Base-by-base conservation (phyloP, 2,329 filamentous ascomycete species). In the Ploettnerulaceae sp. region DNA sequence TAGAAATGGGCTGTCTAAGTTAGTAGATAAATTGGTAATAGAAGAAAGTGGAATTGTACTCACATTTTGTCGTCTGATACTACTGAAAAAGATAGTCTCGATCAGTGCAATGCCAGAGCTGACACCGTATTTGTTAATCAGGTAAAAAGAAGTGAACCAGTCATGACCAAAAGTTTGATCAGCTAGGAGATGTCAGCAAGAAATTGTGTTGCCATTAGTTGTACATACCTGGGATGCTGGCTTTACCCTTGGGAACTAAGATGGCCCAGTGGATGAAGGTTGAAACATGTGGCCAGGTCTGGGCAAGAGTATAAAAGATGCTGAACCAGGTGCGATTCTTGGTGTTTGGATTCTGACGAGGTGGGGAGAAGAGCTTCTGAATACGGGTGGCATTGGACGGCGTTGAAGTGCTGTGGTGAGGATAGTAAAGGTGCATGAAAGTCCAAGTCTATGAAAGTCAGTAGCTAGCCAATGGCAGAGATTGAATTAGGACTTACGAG, bases 381-480 rank as follows among this genome's bases (percentile, higher is more conserved):
- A 57, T 5, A 7, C 25, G 37, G 20, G 52, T 53, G 5, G 52
- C 40, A 5, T 17, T 3, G 3, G 49, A 42, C 26, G 29, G 49
- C 20, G 34, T 35, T 18, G 55, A 54, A 7, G 43, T 54, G 20
- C 44, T 49, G 26, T 57, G 53, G 31, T 60, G 57, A 36, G 58
- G 61, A 43, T 62, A 61, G 33, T 62, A 48, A n/a, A 63, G 53
- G 36, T 65, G 62, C 57, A 64, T 61, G 47, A 55, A 57, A 15
- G 62, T 62, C 62, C 61, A 64, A n/a, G 41, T 52, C 63, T 65
- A 45, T 18, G 17, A 26, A 21, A 1, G 36, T 15, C 9, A 26
- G 44, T n/a, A 48, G 24, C 20, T 24, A 20, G 28, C 8, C 4
- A 7, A 7, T 20, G 9, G 15, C 14, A 24, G 21, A 31, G 18